Conservation (phyloP, 2,329 filamentous ascomycete species). For the Pseudofabraea citricarpa region DNA sequence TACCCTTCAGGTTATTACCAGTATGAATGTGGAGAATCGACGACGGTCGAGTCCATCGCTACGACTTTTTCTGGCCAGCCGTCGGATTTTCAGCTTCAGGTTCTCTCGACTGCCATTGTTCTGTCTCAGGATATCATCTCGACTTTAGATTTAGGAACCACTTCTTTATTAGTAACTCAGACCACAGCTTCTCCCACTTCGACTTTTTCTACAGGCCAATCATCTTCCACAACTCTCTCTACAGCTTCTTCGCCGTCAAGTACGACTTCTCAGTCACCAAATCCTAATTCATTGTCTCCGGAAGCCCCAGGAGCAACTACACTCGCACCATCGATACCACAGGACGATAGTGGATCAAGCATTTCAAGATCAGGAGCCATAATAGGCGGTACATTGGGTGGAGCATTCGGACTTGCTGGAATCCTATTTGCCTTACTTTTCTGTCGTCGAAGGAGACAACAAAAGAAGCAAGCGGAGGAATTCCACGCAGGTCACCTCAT, state of each 20-base stretch:
- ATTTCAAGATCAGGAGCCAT: too few species aligned
- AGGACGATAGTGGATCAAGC: too few species aligned
- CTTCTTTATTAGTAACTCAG: too few species aligned
- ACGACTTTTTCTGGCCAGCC: slow-evolving; percentile 2
- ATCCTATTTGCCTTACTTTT: too few species aligned
- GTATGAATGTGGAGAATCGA: background rate
- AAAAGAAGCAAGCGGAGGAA: too few species aligned
- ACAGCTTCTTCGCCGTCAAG: background rate
- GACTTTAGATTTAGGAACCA: too few species aligned
- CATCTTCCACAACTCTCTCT: background rate
- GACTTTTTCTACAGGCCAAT: background rate
- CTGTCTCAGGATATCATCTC: too few species aligned
- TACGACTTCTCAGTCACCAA: background rate
- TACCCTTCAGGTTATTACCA: slow-evolving; percentile 1
- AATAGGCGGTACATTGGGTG: too few species aligned
- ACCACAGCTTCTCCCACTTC: background rate
- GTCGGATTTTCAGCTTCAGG: background rate
- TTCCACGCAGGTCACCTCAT: too few species aligned
- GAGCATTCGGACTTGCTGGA: too few species aligned
- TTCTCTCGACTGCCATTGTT: slow-evolving; percentile 1
- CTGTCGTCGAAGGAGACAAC: too few species aligned
- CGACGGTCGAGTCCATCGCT: background rate
- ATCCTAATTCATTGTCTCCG: background rate
- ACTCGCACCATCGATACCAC: background rate
- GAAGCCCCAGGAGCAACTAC: background rate